phyloP scores from a whole-genome alignment of 2,329 filamentous ascomycete species.

The Aspergillus fijiensis region DNA sequence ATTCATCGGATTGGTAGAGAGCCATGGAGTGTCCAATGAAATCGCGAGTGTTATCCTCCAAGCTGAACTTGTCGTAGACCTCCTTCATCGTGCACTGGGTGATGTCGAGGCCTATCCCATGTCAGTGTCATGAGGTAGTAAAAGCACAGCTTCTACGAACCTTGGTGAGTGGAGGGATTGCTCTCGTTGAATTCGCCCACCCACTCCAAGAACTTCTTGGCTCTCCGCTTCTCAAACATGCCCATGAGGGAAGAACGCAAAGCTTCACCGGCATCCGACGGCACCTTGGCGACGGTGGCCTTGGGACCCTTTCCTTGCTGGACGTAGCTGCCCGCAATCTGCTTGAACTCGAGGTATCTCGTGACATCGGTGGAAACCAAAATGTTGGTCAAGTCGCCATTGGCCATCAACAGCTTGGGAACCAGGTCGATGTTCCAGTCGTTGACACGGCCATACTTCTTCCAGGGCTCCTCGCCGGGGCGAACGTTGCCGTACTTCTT shows the following conservation, averaged over 20 bases:
- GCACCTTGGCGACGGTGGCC: constrained; percentile 94
- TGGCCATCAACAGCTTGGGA: constrained; percentile 97
- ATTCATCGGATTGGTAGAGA: constrained; percentile 85
- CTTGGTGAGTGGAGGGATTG: constrained; percentile 84
- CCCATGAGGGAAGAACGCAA: constrained; percentile 93
- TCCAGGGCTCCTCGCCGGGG: constrained; percentile 86
- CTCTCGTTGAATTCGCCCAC: constrained; percentile 80
- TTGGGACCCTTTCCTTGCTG: constrained; percentile 81
- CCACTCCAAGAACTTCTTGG: constrained; percentile 97
- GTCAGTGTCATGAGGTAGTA: constrained; percentile 19
- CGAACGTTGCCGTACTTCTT: constrained; percentile 89
- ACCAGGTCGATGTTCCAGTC: constrained; percentile 99
- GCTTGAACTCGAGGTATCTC: constrained; percentile 86
- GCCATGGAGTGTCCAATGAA: constrained; percentile 99
- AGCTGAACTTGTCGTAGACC: constrained; percentile 96
- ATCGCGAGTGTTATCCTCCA: constrained; percentile 85
- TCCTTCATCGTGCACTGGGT: constrained; percentile 86
- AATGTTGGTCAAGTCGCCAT: constrained; percentile 97
- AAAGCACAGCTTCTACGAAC: constrained; percentile 51
- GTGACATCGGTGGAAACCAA: constrained; percentile 93
- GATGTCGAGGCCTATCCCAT: constrained; percentile 70
- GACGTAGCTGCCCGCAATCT: constrained; percentile 93
- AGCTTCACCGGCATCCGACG: constrained; percentile 86
- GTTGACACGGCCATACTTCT: constrained; percentile 92
- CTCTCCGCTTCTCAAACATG: constrained; percentile 93